These are phyloP conservation scores for Ophiostoma perfectum DNA, from an alignment of 2,329 filamentous ascomycete species.

Conservation along the genomic window DNA sequence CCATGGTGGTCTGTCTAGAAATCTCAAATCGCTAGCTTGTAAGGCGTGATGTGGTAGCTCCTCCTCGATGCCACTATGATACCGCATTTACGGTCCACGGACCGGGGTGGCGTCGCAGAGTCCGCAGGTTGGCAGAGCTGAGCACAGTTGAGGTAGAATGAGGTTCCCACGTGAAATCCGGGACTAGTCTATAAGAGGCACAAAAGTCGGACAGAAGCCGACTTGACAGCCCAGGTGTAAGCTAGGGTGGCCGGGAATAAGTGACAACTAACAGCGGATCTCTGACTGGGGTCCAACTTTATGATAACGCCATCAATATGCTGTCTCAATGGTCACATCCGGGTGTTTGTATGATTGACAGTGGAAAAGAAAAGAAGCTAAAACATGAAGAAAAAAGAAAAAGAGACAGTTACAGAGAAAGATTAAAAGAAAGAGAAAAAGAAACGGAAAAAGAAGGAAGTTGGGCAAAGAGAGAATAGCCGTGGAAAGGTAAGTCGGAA, in stretches of 20 bases:
- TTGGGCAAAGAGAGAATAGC: not conserved
- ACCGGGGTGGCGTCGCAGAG: not conserved
- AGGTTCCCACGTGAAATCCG: not conserved
- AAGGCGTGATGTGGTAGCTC: slow-evolving; percentile 1
- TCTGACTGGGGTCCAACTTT: not conserved
- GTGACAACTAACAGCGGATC: slow-evolving; percentile 1
- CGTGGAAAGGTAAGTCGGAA: not conserved
- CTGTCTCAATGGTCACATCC: not conserved
- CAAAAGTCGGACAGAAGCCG: not conserved
- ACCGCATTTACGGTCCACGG: not conserved
- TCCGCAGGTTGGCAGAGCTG: not conserved
- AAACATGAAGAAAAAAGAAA: not conserved
- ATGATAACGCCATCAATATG: slow-evolving; percentile 2
- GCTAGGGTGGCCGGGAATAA: not conserved
- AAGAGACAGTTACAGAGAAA: not conserved
- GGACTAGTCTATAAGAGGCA: not conserved
- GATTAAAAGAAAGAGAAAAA: not conserved
- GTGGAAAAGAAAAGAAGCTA: not conserved
- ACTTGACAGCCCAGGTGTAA: not conserved
- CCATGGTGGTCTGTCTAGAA: not conserved
- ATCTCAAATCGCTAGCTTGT: not conserved
- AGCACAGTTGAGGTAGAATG: not conserved
- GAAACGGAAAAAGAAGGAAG: not conserved
- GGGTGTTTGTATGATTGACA: not conserved
- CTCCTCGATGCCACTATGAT: slow-evolving; percentile 1